phyloP scores from a whole-genome alignment of 495 filamentous ascomycete species.

The Recurvomyces mirabilis region DNA sequence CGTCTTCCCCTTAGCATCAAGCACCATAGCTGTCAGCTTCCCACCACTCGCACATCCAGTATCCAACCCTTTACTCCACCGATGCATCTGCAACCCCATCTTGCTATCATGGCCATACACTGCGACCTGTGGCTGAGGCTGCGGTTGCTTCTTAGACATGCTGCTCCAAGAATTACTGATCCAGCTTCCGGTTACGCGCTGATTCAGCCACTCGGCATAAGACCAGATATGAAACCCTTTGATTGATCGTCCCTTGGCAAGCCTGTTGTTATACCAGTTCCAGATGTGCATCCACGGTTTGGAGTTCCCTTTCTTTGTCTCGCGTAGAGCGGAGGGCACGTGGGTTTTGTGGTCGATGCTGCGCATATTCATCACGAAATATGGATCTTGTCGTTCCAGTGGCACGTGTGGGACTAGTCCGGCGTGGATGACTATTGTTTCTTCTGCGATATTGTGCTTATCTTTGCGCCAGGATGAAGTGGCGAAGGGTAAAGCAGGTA shows the following conservation, averaged over 20 bases:
- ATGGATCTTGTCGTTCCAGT: constrained; percentile 64
- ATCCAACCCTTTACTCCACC: constrained; percentile 77
- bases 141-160: constrained; percentile 26
- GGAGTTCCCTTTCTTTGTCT: constrained; percentile 7
- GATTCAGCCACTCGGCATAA: constrained; percentile 20
- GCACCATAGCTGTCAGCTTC: constrained; percentile 63
- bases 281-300: constrained; percentile 16
- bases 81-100: constrained; percentile 50
- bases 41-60: constrained; percentile 67
- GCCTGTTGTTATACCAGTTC: constrained; percentile 17
- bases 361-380: constrained; percentile 83
- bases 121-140: constrained; percentile 39
- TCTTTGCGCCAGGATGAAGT: background rate
- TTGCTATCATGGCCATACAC: constrained; percentile 83
- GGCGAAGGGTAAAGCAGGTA: constrained; percentile 16
- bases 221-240: constrained; percentile 1
- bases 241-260: constrained; percentile 4
- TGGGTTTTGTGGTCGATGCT: constrained; percentile 55
- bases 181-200: constrained; percentile 44
- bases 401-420: constrained; percentile 66
- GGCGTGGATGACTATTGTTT: constrained; percentile 65
- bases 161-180: constrained; percentile 7
- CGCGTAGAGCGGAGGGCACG: constrained; percentile 8
- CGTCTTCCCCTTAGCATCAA: constrained; percentile 36
- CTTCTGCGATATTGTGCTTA: constrained; percentile 2